Evolutionary conservation across 352 stramenopile species (phyloP).

Genomic region (Globisporangium iwayamae): DNA sequence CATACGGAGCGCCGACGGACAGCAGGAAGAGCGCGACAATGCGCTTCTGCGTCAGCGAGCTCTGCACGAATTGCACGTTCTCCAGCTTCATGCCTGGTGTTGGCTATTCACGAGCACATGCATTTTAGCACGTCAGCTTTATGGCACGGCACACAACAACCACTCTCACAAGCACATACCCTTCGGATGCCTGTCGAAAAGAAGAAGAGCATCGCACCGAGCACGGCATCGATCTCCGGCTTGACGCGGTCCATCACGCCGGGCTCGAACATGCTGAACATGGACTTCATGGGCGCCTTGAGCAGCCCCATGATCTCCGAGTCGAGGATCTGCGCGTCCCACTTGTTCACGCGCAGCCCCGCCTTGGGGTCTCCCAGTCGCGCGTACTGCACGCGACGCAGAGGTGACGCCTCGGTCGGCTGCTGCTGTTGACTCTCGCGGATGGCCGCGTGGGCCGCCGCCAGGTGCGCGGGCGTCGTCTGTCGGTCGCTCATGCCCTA

Average conservation of each 20-base stretch:
- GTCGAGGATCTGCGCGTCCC: conserved; percentile 79
- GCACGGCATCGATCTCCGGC: conserved; percentile 65
- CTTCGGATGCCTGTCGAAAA: conserved; percentile 62
- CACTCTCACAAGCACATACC: conserved; percentile 24
- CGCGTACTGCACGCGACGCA: conserved; percentile 36
- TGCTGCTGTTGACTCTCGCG: conserved; percentile 24
- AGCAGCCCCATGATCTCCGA: conserved; percentile 74
- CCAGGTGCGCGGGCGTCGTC: conserved; percentile 26
- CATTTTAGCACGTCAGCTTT: background rate
- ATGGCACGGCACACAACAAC: background rate
- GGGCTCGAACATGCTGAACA: conserved; percentile 78
- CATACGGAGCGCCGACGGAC: conserved; percentile 66
- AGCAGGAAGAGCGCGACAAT: conserved; percentile 62
- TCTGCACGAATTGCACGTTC: conserved; percentile 59
- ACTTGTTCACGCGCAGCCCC: conserved; percentile 78
- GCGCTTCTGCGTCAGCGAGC: conserved; percentile 44
- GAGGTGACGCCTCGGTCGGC: background rate
- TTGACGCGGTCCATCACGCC: conserved; percentile 60
- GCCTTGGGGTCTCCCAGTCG: conserved; percentile 37
- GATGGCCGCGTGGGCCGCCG: conserved; percentile 33
- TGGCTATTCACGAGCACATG: conserved; percentile 29
- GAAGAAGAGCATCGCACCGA: conserved; percentile 51
- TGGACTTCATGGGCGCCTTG: conserved; percentile 68
- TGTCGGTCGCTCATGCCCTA: background rate
- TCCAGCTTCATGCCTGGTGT: conserved; percentile 85